Percentiles rank a stretch among this genome's conserved stretches.
phyloP scores from a whole-genome alignment of 148 eudicot species.

The Camellia japonica region DNA sequence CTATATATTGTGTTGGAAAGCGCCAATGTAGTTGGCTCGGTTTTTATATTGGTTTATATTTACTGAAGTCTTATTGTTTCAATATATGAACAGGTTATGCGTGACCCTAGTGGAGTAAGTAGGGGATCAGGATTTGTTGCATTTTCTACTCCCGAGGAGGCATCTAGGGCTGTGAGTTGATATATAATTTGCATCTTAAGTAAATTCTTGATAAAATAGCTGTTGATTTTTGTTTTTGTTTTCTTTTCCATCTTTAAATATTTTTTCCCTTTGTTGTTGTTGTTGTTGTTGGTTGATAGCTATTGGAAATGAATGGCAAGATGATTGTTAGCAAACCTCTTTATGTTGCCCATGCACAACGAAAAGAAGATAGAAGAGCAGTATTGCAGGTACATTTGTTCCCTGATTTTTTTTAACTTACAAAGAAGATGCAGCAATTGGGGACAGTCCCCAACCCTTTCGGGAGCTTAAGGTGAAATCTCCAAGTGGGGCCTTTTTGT shows the following conservation, averaged over 20 bases:
- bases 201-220: neutral
- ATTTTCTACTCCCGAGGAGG: slow-evolving; percentile 83
- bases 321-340: slow-evolving; percentile 78
- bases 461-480: no score
- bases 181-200: neutral
- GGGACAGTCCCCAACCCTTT: no score
- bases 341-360: slow-evolving; percentile 86
- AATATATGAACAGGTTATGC: slow-evolving; percentile 66
- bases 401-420: no score
- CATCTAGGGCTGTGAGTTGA: slow-evolving; percentile 82
- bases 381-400: slow-evolving; percentile 57
- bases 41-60: neutral
- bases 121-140: slow-evolving; percentile 94
- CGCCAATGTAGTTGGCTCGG: neutral
- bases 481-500: no score
- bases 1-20: neutral
- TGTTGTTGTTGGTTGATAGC: slow-evolving; percentile 27
- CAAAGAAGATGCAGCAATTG: no score
- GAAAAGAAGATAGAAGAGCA: slow-evolving; percentile 90
- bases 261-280: neutral
- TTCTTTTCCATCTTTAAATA: neutral
- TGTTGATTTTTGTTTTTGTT: neutral
- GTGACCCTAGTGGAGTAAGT: slow-evolving; percentile 76
- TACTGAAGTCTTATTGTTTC: slow-evolving; percentile 6
- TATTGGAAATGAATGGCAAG: slow-evolving; percentile 85